These are phyloP conservation scores for Grosmannia serpens DNA, from an alignment of 2,329 filamentous ascomycete species.

Conservation along the genomic window DNA sequence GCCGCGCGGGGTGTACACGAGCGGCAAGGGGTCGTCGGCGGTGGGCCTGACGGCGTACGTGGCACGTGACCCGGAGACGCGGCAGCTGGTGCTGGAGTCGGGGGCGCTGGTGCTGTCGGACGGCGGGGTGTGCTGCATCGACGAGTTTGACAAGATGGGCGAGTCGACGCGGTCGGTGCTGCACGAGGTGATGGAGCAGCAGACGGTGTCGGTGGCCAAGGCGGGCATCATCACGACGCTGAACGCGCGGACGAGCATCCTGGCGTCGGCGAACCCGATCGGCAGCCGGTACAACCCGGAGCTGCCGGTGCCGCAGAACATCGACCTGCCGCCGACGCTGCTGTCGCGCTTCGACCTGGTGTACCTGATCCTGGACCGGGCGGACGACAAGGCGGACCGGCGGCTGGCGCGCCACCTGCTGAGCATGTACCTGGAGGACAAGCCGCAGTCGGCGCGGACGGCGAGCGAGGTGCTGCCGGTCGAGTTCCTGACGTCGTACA, in stretches of 20 bases:
- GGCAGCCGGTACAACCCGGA: slow-evolving; percentile 97
- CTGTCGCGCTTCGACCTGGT: slow-evolving; percentile 94
- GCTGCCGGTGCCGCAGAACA: slow-evolving; percentile 92
- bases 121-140: slow-evolving; percentile 74
- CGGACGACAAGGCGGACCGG: slow-evolving; percentile 82
- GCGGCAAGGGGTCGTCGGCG: slow-evolving; percentile 68
- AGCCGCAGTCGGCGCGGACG: slow-evolving; percentile 68
- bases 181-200: slow-evolving; percentile 82
- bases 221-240: slow-evolving; percentile 94
- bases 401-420: slow-evolving; percentile 85
- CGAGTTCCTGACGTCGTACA: slow-evolving; percentile 93
- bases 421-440: slow-evolving; percentile 93
- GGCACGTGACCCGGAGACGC: slow-evolving; percentile 67
- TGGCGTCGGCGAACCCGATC: slow-evolving; percentile 95
- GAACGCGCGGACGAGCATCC: slow-evolving; percentile 88
- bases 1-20: slow-evolving; percentile 73
- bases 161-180: slow-evolving; percentile 68
- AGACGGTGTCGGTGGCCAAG: slow-evolving; percentile 76
- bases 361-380: slow-evolving; percentile 87
- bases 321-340: slow-evolving; percentile 88
- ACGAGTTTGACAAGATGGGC: slow-evolving; percentile 82
- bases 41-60: slow-evolving; percentile 75
- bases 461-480: slow-evolving; percentile 74
- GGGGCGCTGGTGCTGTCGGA: slow-evolving; percentile 70
- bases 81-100: slow-evolving; percentile 70